A percentile compares a stretch with the other conserved stretches of the same genome.
phyloP scores from a whole-genome alignment of 805 yeast species.

The Priceomyces melissophilus region DNA sequence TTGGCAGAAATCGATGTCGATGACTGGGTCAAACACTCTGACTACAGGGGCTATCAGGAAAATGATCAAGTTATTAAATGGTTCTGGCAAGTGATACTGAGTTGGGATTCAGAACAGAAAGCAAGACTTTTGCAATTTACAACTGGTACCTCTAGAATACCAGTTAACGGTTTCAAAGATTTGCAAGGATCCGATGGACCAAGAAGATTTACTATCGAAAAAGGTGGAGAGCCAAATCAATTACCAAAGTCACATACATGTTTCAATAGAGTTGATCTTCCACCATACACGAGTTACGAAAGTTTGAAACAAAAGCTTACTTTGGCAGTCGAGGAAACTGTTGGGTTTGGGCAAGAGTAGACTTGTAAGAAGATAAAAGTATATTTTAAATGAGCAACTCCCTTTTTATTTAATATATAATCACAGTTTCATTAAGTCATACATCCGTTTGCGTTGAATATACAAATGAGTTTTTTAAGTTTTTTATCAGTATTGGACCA shows the following conservation, averaged over 20 bases:
- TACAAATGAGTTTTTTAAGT: no score
- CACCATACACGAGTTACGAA: constrained; percentile 85
- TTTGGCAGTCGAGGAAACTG: constrained; percentile 97
- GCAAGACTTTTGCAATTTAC: constrained; percentile 95
- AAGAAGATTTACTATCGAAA: constrained; percentile 96
- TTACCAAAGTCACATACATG: constrained; percentile 98
- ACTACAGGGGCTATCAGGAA: constrained; percentile 96
- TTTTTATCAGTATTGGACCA: no score
- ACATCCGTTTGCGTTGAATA: no score
- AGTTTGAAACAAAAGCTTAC: constrained; percentile 85
- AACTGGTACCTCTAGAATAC: constrained; percentile 98
- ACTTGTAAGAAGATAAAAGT: background rate
- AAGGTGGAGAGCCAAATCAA: constrained; percentile 92
- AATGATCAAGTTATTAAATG: constrained; percentile 95
- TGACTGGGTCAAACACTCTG: constrained; percentile 99
- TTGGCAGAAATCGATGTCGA: constrained; percentile 96
- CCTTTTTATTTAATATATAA: no score
- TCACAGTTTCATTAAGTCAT: no score
- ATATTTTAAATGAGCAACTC: no score
- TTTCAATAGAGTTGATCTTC: constrained; percentile 97
- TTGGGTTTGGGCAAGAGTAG: constrained; percentile 97
- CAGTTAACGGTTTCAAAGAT: constrained; percentile 98
- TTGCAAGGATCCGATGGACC: constrained; percentile 99
- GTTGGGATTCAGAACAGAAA: constrained; percentile 96
- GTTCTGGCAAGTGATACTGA: constrained; percentile 94